A percentile compares a stretch with the other conserved stretches of the same genome.
Conservation (phyloP, 331 rosid genomes). For the Malus hybrid region DNA sequence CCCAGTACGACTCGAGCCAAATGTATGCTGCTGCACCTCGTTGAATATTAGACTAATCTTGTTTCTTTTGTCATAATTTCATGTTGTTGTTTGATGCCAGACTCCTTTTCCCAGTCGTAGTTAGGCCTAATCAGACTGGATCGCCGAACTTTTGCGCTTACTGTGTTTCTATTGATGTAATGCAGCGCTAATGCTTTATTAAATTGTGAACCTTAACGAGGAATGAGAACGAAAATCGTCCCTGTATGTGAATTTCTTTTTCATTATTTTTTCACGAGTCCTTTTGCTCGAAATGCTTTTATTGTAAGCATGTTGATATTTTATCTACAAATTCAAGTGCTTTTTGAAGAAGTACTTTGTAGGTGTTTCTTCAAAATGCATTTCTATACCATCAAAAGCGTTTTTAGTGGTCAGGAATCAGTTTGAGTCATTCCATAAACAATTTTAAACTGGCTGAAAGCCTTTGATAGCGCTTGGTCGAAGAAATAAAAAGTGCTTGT, state of each 20-base stretch:
- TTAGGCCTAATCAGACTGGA: background rate
- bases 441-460: background rate
- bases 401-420: background rate
- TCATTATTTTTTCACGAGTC: background rate
- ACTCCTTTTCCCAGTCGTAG: background rate
- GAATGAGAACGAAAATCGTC: background rate
- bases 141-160: background rate
- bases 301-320: no score
- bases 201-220: background rate
- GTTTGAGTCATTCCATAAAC: background rate
- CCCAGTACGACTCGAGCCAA: conserved; percentile 70
- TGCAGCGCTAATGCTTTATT: background rate
- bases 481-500: no score
- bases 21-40: conserved; percentile 36
- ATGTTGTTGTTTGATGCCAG: background rate
- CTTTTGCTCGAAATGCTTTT: background rate
- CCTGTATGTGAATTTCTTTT: background rate
- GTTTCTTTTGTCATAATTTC: background rate
- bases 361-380: background rate
- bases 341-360: background rate
- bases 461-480: background rate
- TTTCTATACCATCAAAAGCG: background rate
- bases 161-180: conserved; percentile 2
- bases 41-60: conserved; percentile 4
- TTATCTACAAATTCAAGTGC: background rate